Evolutionary conservation across 1,284 basidiomycete species (phyloP).

Genomic region (Boletellus deceptivus): DNA sequence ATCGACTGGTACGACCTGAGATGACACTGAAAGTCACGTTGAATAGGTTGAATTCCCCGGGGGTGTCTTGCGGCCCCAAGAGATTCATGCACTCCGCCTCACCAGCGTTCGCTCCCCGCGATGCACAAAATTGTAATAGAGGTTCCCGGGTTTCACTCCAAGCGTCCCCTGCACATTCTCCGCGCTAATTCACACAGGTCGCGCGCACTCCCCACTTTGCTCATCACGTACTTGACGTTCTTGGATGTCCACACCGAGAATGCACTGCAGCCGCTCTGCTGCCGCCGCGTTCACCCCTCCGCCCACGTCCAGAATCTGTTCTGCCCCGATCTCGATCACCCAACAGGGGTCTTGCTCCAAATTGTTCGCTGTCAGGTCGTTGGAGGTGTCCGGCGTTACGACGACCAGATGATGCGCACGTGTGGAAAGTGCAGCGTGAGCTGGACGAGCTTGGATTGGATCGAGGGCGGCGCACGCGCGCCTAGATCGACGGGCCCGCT

Average conservation of each 20-base stretch:
- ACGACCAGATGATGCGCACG: constrained; percentile 94
- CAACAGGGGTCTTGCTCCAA: constrained; percentile 78
- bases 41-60: too few species aligned
- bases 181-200: constrained; percentile 74
- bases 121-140: too few species aligned
- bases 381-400: constrained; percentile 93
- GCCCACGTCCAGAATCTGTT: constrained; percentile 63
- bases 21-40: too few species aligned
- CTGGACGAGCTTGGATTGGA: constrained; percentile 93
- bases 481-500: constrained; percentile 36
- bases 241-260: constrained; percentile 84
- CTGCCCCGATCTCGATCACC: constrained; percentile 82
- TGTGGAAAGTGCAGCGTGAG: constrained; percentile 88
- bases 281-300: constrained; percentile 70
- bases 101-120: too few species aligned
- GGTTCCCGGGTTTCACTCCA: constrained; percentile 79
- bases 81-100: too few species aligned
- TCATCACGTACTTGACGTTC: constrained; percentile 86
- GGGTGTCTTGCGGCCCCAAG: too few species aligned
- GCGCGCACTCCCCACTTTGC: constrained; percentile 71
- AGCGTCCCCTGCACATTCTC: constrained; percentile 72
- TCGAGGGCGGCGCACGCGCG: constrained; percentile 41
- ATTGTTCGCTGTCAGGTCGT: constrained; percentile 83
- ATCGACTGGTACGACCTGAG: too few species aligned
- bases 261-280: constrained; percentile 69